Evolutionary conservation across 2,329 filamentous ascomycete genomes (phyloP).

Genomic region (Drechslerella dactyloides): DNA sequence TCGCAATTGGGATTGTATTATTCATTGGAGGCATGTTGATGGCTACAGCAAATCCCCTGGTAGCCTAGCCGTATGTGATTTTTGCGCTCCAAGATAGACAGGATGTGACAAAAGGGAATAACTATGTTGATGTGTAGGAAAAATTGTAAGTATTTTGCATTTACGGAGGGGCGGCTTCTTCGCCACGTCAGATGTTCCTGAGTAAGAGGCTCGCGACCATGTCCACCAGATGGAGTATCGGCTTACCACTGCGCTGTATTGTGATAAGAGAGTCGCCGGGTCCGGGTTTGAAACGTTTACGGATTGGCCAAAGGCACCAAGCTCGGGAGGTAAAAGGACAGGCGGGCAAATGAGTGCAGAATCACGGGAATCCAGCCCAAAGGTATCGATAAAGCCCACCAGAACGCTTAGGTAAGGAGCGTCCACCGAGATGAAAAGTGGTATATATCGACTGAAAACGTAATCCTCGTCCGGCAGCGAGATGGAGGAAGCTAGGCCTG

Average conservation of each 20-base stretch:
- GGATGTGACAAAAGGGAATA: slow-evolving; percentile 10
- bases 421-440: background rate
- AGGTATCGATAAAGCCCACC: background rate
- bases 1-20: slow-evolving; percentile 35
- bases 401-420: background rate
- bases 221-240: slow-evolving; percentile 8
- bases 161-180: background rate
- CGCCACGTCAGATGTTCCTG: background rate
- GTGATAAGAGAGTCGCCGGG: slow-evolving; percentile 14
- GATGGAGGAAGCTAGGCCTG: slow-evolving; percentile 22
- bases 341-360: background rate
- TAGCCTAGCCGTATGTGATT: slow-evolving; percentile 46
- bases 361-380: slow-evolving; percentile 6
- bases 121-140: background rate
- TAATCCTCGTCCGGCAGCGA: background rate
- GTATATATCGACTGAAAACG: background rate
- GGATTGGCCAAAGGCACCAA: background rate
- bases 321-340: background rate
- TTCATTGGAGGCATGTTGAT: slow-evolving; percentile 50
- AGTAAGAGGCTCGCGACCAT: background rate
- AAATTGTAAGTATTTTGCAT: slow-evolving; percentile 24
- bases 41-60: slow-evolving; percentile 49
- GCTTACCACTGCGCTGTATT: slow-evolving; percentile 35
- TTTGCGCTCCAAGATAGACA: slow-evolving; percentile 32
- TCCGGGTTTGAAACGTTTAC: background rate